Evolutionary conservation across 208 protist species (phyloP), one percentile per base, ranked within the genome.

Genomic region (Porcisia deanei): DNA sequence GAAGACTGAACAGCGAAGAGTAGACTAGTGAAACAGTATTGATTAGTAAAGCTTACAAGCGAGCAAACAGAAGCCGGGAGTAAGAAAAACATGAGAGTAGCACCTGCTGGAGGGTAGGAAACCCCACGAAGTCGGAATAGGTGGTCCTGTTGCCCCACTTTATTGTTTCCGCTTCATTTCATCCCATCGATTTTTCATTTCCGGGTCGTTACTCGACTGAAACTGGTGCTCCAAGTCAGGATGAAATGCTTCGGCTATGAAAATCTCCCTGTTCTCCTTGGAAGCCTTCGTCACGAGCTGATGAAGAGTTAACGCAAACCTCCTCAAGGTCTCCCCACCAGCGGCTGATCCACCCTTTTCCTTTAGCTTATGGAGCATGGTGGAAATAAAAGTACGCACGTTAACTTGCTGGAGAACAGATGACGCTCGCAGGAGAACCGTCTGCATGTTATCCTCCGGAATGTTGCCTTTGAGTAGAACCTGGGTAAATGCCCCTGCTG

Each of bases 261-360:
- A 90, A 37, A 95, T 83, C 45, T 91, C 88, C 57, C 91, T 91
- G 68, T 93, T 93, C 53, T 91, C 91, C 68, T 90, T 91, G 7
- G 82, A 76, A 6, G 78, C 76, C 54, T 90, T 88, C 8, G 82
- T 86, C 37, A 95, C 70, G 0, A 93, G 75, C 65, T 93, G 80
- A 54, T 93, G 85, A 66, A 93, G 88, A 45, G 78, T 86, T 34
- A 81, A 78, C 3, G 83, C 81, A 82, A 93, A 93, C 49, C 66
- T 78, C 39, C 87, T 85, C 57, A 93, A 20, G 10, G 47, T 57
- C 59, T 91, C 87, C 10, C 85, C 79, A 61, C 30, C 68, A 22
- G 55, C n/a, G 16, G 43, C 55, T 57, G 68, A 25, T 52, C 20
- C 68, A 49, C 68, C 37, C n/a, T 86, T 92, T 34, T 86, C 87